Evolutionary conservation across 2,329 filamentous ascomycete genomes (phyloP).

Genomic region (Thelonectria rubi): DNA sequence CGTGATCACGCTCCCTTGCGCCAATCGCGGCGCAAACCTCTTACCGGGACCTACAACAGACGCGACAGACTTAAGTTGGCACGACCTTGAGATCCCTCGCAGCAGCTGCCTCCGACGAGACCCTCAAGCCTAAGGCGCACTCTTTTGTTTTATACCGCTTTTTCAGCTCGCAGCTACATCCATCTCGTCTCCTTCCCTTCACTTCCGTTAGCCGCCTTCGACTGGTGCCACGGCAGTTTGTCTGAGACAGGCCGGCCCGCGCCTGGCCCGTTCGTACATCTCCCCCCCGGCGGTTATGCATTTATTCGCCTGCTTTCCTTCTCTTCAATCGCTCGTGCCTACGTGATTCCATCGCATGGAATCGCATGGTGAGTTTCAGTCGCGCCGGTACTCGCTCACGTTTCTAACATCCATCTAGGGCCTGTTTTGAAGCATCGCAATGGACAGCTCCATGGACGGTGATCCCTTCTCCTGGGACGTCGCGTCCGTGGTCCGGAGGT

Average conservation of each 20-base stretch:
- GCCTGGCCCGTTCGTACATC: too few relatives aligned
- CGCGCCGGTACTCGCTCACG: background rate
- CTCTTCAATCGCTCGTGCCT: background rate
- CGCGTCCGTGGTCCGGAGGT: constrained; percentile 70
- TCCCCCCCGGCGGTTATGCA: background rate
- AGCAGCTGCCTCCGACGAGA: background rate
- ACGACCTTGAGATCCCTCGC: background rate
- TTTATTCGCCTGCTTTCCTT: background rate
- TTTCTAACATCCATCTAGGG: constrained; percentile 4
- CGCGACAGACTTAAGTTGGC: background rate
- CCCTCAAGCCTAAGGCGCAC: background rate
- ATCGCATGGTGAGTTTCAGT: background rate
- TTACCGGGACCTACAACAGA: background rate
- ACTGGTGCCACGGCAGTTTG: too few relatives aligned
- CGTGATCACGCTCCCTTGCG: background rate
- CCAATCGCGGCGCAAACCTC: background rate
- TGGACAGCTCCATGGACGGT: constrained; percentile 44
- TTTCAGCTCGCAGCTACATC: too few relatives aligned
- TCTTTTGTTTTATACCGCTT: too few relatives aligned
- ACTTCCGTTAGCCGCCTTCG: too few relatives aligned
- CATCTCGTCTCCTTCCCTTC: too few relatives aligned
- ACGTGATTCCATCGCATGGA: background rate
- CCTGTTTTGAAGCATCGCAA: constrained; percentile 23
- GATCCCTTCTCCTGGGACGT: constrained; percentile 82
- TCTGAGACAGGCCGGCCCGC: too few relatives aligned